Base-by-base conservation (phyloP, 23 red algal species). In the Gracilaria domingensis region DNA sequence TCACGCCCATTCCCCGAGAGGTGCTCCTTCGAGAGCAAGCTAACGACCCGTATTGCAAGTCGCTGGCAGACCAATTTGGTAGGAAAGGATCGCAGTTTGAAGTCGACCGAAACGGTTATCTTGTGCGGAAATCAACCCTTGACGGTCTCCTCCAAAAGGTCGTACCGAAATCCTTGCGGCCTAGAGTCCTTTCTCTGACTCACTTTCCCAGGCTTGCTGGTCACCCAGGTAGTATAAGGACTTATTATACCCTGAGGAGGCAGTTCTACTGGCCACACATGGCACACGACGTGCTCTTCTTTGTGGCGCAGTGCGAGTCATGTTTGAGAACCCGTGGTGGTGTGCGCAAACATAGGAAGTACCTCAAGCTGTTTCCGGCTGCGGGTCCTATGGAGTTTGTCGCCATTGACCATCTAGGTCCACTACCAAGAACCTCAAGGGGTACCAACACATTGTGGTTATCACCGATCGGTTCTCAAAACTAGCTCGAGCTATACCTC, bases 181-280 rank as follows among this genome's bases (percentile, higher is more conserved):
- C 80, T 12, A 6, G 80, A 11, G 37, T 64, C 1, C 80, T 83
- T 13, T 83, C 62, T 30, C 57, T 83, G 8, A 25, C 80, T 23
- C 53, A 83, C 25, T 83, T 25, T 26, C 50, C 80, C 6, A 21
- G 53, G 25, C 25, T 62, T 1, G 0, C 53, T 24, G 80, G 80
- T 40, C 80, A 83, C 51, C 66, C 67, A 59, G 67, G 84, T 47
- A 67, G 70, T 55, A 53, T 8, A 16, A 67, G 69, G 34, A 65
- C 45, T n/a, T 81, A 91, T 48, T 64, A 91, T 12, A 82, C 87
- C 25, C 29, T 91, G 21, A 58, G 86, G 50, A 61, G 50, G 28
- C 23, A 80, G 25, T 91, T 81, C 69, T 91, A 82, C 48, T 66
- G 87, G 87, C 87, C 87, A n/a, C 50, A 64, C 49, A 81, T 91